Conservation (phyloP, 78 protist species). For the Dictyostelium discoideum region DNA sequence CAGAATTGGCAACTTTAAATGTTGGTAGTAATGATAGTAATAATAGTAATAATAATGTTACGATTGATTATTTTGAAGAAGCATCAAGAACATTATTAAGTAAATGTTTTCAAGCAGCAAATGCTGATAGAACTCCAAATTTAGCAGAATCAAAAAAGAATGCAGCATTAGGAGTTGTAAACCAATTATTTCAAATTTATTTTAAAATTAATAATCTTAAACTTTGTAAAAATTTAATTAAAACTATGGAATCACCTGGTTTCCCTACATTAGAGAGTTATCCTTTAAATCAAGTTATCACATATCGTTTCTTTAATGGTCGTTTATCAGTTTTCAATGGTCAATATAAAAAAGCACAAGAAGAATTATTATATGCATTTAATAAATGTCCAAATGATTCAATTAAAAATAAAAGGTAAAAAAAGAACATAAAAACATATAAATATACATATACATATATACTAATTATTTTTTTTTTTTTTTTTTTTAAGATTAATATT, state of each 20-base stretch:
- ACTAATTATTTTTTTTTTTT: too few relatives aligned
- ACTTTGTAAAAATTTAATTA: slow-evolving; percentile 64
- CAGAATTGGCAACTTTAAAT: background rate
- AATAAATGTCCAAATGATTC: slow-evolving; percentile 31
- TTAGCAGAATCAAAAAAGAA: slow-evolving; percentile 45
- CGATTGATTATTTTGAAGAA: slow-evolving; percentile 50
- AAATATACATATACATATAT: too few relatives aligned
- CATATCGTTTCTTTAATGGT: slow-evolving; percentile 82
- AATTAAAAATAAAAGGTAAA: slow-evolving; percentile 55
- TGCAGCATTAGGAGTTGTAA: slow-evolving; percentile 77
- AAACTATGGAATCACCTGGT: slow-evolving; percentile 55
- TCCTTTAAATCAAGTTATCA: slow-evolving; percentile 46
- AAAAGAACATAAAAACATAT: background rate
- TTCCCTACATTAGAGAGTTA: slow-evolving; percentile 42
- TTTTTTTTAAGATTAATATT: slow-evolving; percentile 9
- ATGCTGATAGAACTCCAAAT: slow-evolving; percentile 35
- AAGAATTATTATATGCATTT: slow-evolving; percentile 68
- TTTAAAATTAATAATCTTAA: slow-evolving; percentile 73
- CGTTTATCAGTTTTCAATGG: slow-evolving; percentile 74
- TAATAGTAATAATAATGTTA: background rate
- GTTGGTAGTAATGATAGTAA: background rate
- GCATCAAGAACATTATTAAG: slow-evolving; percentile 45
- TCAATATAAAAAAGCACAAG: slow-evolving; percentile 60
- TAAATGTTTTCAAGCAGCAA: slow-evolving; percentile 65
- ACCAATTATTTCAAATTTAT: slow-evolving; percentile 74